A percentile compares a stretch with the other conserved stretches of the same genome.
Conservation (phyloP, 768 basidiomycete species). For the Gloeostereum incarnatum region DNA sequence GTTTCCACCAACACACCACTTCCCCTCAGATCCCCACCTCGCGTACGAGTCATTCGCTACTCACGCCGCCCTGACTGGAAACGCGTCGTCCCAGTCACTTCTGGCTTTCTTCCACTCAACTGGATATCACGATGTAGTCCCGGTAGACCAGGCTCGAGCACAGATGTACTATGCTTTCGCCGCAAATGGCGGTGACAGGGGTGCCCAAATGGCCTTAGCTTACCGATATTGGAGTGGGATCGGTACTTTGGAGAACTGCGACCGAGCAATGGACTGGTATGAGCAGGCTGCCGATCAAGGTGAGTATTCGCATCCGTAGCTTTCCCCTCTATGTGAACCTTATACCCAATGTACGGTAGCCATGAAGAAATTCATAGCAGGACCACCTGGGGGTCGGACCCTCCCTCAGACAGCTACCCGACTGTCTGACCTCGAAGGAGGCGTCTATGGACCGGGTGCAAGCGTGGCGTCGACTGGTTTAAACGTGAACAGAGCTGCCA, state of each 20-base stretch:
- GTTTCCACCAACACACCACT: conserved; percentile 69
- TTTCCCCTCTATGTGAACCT: not conserved
- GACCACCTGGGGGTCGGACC: conserved; percentile 86
- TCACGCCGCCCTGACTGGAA: conserved; percentile 66
- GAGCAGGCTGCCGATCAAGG: conserved; percentile 83
- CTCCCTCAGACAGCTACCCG: conserved; percentile 75
- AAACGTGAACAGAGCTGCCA: conserved; percentile 62
- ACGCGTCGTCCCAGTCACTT: conserved; percentile 79
- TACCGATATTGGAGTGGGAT: conserved; percentile 97
- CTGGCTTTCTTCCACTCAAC: conserved; percentile 87
- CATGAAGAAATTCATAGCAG: conserved; percentile 71
- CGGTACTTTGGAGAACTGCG: conserved; percentile 80
- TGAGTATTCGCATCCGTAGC: conserved; percentile 16
- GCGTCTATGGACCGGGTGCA: conserved; percentile 91
- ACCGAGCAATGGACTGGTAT: conserved; percentile 81
- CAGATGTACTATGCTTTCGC: conserved; percentile 93
- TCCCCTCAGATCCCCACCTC: conserved; percentile 47
- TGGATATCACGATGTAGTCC: conserved; percentile 60
- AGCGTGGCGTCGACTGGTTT: conserved; percentile 85
- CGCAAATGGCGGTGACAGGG: conserved; percentile 78
- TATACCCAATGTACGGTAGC: conserved; percentile 29
- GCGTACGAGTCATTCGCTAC: conserved; percentile 55
- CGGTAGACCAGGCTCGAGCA: conserved; percentile 69
- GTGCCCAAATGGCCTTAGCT: conserved; percentile 87
- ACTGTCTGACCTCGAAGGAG: conserved; percentile 85